These are phyloP conservation scores for Beta macrorhiza DNA, from an alignment of 179 eudicot species.

Conservation along the genomic window DNA sequence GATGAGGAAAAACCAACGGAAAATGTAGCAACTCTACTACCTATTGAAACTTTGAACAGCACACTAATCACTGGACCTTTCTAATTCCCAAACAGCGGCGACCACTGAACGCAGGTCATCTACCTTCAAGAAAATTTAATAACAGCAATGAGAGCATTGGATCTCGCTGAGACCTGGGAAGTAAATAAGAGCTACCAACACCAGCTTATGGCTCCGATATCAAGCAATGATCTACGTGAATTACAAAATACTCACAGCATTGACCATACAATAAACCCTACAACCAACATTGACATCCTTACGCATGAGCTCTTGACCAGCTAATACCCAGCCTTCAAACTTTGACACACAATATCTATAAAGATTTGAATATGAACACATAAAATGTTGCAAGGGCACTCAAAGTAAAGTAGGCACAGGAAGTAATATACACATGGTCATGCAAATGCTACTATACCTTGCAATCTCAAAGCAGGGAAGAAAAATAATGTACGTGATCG, in stretches of 20 bases:
- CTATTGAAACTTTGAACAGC: not conserved
- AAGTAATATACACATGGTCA: not conserved
- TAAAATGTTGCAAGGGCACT: not conserved
- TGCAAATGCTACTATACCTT: not conserved
- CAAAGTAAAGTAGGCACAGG: not conserved
- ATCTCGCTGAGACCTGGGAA: not conserved
- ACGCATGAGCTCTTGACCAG: not conserved
- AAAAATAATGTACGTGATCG: not conserved
- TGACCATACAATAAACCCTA: not conserved
- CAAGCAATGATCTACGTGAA: not conserved
- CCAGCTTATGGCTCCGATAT: constrained; percentile 7
- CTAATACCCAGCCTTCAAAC: not conserved
- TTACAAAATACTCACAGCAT: not conserved
- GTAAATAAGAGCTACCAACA: not conserved
- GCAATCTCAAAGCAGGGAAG: not conserved
- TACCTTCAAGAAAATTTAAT: not conserved
- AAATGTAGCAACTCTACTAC: no score
- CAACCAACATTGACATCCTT: not conserved
- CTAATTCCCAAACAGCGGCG: constrained; percentile 1
- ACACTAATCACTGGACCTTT: not conserved
- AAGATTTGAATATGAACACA: not conserved
- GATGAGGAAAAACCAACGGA: not conserved
- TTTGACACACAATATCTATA: not conserved
- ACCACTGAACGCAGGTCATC: not conserved
- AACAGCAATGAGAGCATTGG: not conserved